Base-by-base conservation (phyloP, 306 rosid genomes). In the Dryas octopetala region DNA sequence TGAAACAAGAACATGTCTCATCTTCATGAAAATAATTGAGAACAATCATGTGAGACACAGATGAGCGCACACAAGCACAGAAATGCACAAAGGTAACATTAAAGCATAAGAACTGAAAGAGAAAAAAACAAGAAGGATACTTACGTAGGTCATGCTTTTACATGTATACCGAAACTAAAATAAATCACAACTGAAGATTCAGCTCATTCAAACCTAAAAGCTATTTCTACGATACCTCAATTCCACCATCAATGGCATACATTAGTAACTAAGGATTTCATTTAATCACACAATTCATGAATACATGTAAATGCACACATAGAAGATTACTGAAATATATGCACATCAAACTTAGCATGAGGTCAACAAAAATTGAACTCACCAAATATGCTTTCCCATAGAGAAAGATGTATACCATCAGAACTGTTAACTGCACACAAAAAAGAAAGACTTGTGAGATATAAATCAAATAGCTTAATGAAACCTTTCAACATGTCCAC, bases 321-420 rank as follows among this genome's bases (percentile, higher is more conserved):
- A 1, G 44, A 26, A 6, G 47, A 13, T 32, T 62, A 62, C 46
- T 62, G 14, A 11, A 13, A 45, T 41, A 19, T 14, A 44, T 43
- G 45, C 54, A 62, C 26, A 38, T 54, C 10, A 62, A 32, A 53
- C 9, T 28, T 65, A 62, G 58, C 55, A 28, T 4, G 40, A n/a
- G n/a, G 51, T 60, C 3, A 9, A 40, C 38, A 14, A 44, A 60
- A 76, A 71, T 67, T 69, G 70, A 81, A 80, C 97, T 79, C 82
- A 94, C 97, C 93, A 94, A 68, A 85, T 94, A 94, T 1, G 84
- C 53, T 82, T 82, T 91, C 76, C 98, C 98, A 73, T 91, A 94
- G 48, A 94, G 97, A 79, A 91, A 94, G 79, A 86, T 40, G 81
- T 84, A 94, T 9, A 94, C 96, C 52, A 93, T 88, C 79, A 91